Evolutionary conservation across 1,284 basidiomycete species (phyloP).

Genomic region (Rhodotorula sp.): DNA sequence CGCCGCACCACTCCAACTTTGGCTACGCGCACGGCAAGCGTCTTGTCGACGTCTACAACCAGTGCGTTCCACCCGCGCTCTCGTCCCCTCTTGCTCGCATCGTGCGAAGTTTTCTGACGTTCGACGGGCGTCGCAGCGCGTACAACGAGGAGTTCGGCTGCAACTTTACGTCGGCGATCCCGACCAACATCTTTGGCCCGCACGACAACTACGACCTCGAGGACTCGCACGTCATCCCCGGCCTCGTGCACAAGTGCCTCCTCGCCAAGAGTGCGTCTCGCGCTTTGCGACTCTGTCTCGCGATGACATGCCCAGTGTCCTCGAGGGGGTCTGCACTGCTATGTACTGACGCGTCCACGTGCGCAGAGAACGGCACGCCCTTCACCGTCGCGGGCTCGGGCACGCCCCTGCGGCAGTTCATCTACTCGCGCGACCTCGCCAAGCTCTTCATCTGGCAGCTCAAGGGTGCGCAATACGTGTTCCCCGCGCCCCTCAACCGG

Average conservation of each 20-base stretch:
- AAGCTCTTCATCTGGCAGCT: constrained; percentile 90
- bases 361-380: constrained; percentile 71
- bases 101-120: too few species aligned
- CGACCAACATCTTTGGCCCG: constrained; percentile 81
- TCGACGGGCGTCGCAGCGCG: constrained; percentile 58
- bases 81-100: background rate
- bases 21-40: constrained; percentile 90
- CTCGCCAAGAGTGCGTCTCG: constrained; percentile 69
- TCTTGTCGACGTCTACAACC: constrained; percentile 89
- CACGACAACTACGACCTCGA: constrained; percentile 65
- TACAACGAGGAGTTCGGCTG: constrained; percentile 87
- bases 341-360: background rate
- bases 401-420: constrained; percentile 85
- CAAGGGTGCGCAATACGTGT: constrained; percentile 11
- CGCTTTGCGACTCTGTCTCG: too few species aligned
- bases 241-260: constrained; percentile 82
- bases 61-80: constrained; percentile 58
- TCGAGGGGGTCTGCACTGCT: too few species aligned
- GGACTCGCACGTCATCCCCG: constrained; percentile 85
- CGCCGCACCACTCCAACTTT: constrained; percentile 85
- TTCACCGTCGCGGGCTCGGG: constrained; percentile 82
- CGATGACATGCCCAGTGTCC: too few species aligned
- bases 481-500: too few species aligned
- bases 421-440: constrained; percentile 88
- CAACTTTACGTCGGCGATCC: constrained; percentile 88